phyloP scores from a whole-genome alignment of 768 basidiomycete genomes.

The Suillus weaverae region DNA sequence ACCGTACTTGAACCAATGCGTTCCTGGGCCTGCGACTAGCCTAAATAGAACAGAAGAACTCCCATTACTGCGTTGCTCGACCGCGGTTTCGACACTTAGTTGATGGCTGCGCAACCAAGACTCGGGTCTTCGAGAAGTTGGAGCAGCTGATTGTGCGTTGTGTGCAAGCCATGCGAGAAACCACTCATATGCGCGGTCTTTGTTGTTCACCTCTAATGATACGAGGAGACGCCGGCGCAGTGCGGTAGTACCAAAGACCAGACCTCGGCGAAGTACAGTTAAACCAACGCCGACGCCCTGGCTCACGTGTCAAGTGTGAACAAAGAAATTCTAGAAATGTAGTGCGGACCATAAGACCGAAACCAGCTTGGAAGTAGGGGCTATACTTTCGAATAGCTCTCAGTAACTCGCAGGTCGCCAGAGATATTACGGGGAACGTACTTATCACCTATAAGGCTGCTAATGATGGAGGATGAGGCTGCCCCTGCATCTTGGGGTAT shows the following conservation, averaged over 20 bases:
- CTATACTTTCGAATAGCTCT: slow-evolving; percentile 52
- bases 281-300: slow-evolving; percentile 92
- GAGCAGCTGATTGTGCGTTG: slow-evolving; percentile 43
- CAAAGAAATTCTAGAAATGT: not conserved
- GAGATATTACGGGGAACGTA: slow-evolving; percentile 39
- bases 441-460: slow-evolving; percentile 60
- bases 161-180: slow-evolving; percentile 95
- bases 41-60: slow-evolving; percentile 87
- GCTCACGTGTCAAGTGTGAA: slow-evolving; percentile 6
- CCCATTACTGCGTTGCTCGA: slow-evolving; percentile 88
- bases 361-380: slow-evolving; percentile 97
- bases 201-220: slow-evolving; percentile 93
- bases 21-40: slow-evolving; percentile 94
- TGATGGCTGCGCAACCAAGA: slow-evolving; percentile 80
- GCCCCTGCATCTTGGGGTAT: slow-evolving; percentile 12
- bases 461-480: slow-evolving; percentile 33
- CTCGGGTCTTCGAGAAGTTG: slow-evolving; percentile 25
- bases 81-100: slow-evolving; percentile 89
- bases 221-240: slow-evolving; percentile 91
- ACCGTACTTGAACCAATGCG: slow-evolving; percentile 86
- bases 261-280: slow-evolving; percentile 68
- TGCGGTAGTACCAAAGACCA: slow-evolving; percentile 66
- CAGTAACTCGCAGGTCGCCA: slow-evolving; percentile 11
- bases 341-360: slow-evolving; percentile 85
- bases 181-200: slow-evolving; percentile 94